Base-by-base conservation (phyloP, 2,329 filamentous ascomycete genomes). In the Escovopsis sp. region DNA sequence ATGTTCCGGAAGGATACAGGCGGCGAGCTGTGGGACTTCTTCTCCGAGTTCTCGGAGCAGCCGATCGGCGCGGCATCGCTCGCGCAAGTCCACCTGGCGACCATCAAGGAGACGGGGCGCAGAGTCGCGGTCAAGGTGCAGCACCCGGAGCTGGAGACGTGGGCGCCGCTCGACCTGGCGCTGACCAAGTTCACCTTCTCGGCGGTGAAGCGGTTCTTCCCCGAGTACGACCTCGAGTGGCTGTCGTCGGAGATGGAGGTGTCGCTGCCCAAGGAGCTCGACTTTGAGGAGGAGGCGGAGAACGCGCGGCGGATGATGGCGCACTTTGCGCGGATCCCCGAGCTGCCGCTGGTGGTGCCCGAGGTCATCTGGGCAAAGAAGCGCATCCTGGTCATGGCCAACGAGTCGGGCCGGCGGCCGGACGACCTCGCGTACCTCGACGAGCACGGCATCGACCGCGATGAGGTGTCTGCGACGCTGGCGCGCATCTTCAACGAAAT, bases 401-500 rank as follows among this genome's bases (percentile, higher is more conserved):
- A 83, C 58, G 80, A 96, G 51, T 77, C 85, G 6, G 91, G 91
- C 32, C 77, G 77, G 51, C 81, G 91, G 18, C 82, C 87, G 2
- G 91, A 98, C 59, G 89, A 98, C 57, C 73, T 96, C 1, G 77
- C 76, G 12, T 96, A 84, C 57, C 69, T 98, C 4, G 91, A 96
- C 59, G 67, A 72, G 6, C 83, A 93, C 58, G 74, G 77, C 45
- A 98, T 98, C 57, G 86, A 94, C 60, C 79, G 91, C 18, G 91
- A 96, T 56, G 89, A 96, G 61, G 91, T 98, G 5, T 94, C 88
- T 0, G 88, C 89, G 1, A 83, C 87, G 0, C 69, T 98, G 4
- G 82, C 91, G 0, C 79, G 81, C 45, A 86, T 98, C 45, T 98
- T 98, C 72, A 98, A 98, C 67, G 88, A 96, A 59, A 98, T 98